Base-by-base conservation (phyloP, 805 yeast species). In the Teunomyces cretensis region DNA sequence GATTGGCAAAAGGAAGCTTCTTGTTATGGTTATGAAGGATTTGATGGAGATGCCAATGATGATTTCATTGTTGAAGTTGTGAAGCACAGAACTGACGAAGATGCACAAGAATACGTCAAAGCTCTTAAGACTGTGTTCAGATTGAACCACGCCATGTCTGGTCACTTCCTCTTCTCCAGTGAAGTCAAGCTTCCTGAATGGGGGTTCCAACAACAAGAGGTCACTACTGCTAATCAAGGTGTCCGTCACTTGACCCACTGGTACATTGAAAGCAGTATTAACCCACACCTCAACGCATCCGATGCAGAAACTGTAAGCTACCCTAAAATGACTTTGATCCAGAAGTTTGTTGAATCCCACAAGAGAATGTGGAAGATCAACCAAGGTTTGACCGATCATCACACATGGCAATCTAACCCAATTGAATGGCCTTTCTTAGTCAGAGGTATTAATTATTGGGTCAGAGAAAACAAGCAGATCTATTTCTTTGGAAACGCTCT, bases 1-100 rank as follows among this genome's bases (percentile, higher is more conserved):
- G 96, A 87, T 57, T 87, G 94, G 94, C 91, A 85, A 68, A 85
- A 84, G 64, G 96, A 87, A 70, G 88, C 76, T 14, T 77, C 89
- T 3, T 75, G 83, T 66, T 87, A 87, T 61, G 96, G 96, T 16
- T 83, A 61, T 56, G 84, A 82, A 36, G 89, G 87, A 3, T 87
- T 86, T 55, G 81, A 60, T 19, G 96, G 95, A 65, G 94, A 87
- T 67, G 84, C 89, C 44, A 87, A 87, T 64, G 96, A 87, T 67
- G 91, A 86, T 61, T 87, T 86, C 66, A 65, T 83, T 50, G 83
- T 87, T 48, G 92, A 86, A 62, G 83, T 87, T 51, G 88, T 81
- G 49, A 67, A 78, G 55, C 70, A 72, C 39, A 56, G 65, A 45
- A 76, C 87, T 24, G 69, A 65, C 31, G 80, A 78, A 30, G 74